These are phyloP conservation scores for Ceratobasidium sp. DNA, from an alignment of 1,284 basidiomycete genomes.

Conservation along the genomic window DNA sequence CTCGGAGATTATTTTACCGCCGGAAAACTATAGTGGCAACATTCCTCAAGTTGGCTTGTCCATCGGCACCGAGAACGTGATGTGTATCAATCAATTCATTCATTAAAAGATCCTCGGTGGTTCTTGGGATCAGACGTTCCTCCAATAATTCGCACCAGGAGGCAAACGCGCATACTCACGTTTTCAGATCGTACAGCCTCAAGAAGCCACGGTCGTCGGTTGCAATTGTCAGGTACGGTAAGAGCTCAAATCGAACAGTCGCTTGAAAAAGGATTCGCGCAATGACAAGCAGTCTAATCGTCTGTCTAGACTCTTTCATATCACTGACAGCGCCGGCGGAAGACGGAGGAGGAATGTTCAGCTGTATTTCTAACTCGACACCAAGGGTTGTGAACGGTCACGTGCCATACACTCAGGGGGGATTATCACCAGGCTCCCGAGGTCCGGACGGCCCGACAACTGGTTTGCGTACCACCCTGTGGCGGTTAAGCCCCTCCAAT, in stretches of 20 bases:
- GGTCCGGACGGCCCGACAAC: too few species aligned
- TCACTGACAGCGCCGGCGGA: too few species aligned
- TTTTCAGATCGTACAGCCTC: slow-evolving; percentile 20
- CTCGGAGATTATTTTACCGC: too few species aligned
- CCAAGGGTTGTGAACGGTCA: too few species aligned
- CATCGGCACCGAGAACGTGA: neutral
- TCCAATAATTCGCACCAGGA: neutral
- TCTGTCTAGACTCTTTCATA: neutral
- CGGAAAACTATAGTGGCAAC: neutral
- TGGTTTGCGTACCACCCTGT: too few species aligned
- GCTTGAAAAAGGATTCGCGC: neutral
- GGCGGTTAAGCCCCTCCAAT: too few species aligned
- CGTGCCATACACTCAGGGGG: too few species aligned
- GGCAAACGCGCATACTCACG: neutral
- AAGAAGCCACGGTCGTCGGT: neutral
- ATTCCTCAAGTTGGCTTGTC: neutral
- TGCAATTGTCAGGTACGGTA: neutral
- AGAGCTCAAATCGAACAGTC: neutral
- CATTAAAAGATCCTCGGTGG: neutral
- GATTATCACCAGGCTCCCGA: too few species aligned
- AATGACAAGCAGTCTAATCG: neutral
- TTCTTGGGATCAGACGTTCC: neutral
- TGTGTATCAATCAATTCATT: neutral
- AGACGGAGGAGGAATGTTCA: too few species aligned
- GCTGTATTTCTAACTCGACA: too few species aligned